phyloP scores from a whole-genome alignment of 2,329 filamentous ascomycete species.

The Colletotrichum filicis region DNA sequence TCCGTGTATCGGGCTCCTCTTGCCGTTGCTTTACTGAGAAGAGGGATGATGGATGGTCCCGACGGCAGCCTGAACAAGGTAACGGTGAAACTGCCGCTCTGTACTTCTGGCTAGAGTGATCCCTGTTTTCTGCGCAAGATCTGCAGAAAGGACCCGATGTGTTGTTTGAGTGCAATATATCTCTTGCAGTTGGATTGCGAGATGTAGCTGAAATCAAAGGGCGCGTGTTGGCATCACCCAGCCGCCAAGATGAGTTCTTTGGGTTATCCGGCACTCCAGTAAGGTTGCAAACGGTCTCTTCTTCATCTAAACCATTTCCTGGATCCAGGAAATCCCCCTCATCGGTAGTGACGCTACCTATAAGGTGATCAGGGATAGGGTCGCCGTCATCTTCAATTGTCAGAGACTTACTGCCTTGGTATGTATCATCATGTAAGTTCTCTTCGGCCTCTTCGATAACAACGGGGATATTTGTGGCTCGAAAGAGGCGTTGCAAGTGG shows the following conservation, averaged over 20 bases:
- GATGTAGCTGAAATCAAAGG: not conserved
- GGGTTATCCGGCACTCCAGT: not conserved
- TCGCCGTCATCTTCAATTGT: not conserved
- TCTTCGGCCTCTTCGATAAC: not conserved
- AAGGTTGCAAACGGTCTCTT: not conserved
- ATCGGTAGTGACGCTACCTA: not conserved
- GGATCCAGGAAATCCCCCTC: not conserved
- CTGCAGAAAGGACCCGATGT: not conserved
- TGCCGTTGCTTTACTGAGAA: not conserved
- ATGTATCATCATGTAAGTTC: not conserved
- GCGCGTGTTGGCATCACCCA: not conserved
- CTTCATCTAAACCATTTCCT: not conserved
- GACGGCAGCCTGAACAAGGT: not conserved
- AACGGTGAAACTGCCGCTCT: not conserved
- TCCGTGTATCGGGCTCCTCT: not conserved
- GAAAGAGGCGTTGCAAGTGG: not conserved
- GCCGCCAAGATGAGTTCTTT: not conserved
- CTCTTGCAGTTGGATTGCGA: not conserved
- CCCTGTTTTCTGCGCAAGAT: not conserved
- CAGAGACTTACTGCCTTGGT: not conserved
- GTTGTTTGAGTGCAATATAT: not conserved
- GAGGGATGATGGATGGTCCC: not conserved
- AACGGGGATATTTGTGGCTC: not conserved
- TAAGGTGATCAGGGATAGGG: not conserved
- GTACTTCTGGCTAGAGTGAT: not conserved